These are phyloP conservation scores for Fusarium concolor DNA, from an alignment of 2,329 filamentous ascomycete species.

Conservation along the genomic window DNA sequence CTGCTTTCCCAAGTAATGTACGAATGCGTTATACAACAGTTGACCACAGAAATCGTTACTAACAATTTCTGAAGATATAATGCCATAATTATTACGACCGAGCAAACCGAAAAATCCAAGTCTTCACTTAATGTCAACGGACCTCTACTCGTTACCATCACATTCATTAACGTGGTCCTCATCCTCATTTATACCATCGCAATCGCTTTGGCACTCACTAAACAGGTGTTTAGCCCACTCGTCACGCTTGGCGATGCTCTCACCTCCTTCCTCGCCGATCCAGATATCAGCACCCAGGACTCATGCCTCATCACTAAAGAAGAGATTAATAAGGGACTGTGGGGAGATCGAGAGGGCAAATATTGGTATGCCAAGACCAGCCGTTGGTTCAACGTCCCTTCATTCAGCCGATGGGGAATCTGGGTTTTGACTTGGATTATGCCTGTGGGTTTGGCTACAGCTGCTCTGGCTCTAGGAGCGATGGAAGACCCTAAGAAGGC, in stretches of 20 bases:
- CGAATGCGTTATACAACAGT: slow-evolving; percentile 30
- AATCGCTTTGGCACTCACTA: slow-evolving; percentile 53
- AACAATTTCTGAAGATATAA: slow-evolving; percentile 58
- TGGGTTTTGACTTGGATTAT: slow-evolving; percentile 55
- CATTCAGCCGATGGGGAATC: slow-evolving; percentile 57
- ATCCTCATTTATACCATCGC: slow-evolving; percentile 56
- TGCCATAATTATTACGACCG: slow-evolving; percentile 60
- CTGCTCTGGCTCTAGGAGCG: slow-evolving; percentile 54
- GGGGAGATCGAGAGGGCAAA: slow-evolving; percentile 57
- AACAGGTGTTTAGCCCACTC: slow-evolving; percentile 55
- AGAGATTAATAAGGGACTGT: slow-evolving; percentile 58
- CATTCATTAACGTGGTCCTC: slow-evolving; percentile 56
- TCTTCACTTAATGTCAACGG: slow-evolving; percentile 55
- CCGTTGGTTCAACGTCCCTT: slow-evolving; percentile 60
- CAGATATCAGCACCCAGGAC: slow-evolving; percentile 58
- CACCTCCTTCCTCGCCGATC: slow-evolving; percentile 60
- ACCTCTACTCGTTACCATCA: slow-evolving; percentile 53
- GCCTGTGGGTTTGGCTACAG: slow-evolving; percentile 53
- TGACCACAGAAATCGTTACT: slow-evolving; percentile 1
- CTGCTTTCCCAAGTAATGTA: slow-evolving; percentile 63
- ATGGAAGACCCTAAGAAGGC: slow-evolving; percentile 43
- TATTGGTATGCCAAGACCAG: slow-evolving; percentile 56
- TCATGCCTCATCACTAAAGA: slow-evolving; percentile 60
- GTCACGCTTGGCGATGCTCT: slow-evolving; percentile 64
- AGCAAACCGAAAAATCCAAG: slow-evolving; percentile 17